Percentiles rank a stretch among this genome's conserved stretches.
Conservation (phyloP, 208 protist species). For the Leptomonas pyrrhocoris region DNA sequence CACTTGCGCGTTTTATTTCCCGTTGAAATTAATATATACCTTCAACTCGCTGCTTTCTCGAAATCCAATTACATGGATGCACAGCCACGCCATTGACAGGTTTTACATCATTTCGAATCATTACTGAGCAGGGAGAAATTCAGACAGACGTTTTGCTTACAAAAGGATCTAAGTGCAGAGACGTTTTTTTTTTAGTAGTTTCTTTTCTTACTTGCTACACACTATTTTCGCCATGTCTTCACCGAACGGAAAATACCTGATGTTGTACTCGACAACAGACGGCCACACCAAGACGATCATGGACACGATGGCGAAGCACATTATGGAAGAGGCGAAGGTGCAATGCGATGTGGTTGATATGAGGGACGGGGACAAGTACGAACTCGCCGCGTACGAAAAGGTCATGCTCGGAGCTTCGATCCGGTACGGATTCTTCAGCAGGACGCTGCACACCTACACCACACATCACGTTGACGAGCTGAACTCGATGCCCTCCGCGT, state of each 20-base stretch:
- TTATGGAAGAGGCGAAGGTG: conserved; percentile 1
- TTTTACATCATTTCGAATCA: no score
- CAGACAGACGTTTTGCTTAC: no score
- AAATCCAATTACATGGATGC: no score
- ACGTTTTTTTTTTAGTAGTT: background rate
- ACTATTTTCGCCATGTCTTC: background rate
- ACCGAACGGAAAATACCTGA: conserved; percentile 12
- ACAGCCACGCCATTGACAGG: no score
- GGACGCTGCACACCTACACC: conserved; percentile 8
- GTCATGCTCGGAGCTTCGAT: conserved; percentile 27
- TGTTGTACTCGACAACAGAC: conserved; percentile 28
- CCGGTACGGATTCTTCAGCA: conserved; percentile 22
- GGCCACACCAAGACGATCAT: conserved; percentile 26
- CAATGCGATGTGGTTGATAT: conserved; percentile 15
- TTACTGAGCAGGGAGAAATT: no score
- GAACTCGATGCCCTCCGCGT: conserved; percentile 24
- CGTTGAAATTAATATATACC: no score
- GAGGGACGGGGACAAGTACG: background rate
- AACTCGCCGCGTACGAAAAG: conserved; percentile 19
- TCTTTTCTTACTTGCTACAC: no score
- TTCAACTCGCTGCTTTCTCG: no score
- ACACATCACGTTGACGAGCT: conserved; percentile 10
- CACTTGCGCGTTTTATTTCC: no score
- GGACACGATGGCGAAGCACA: conserved; percentile 14
- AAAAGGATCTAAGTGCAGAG: no score